phyloP scores from a whole-genome alignment of 495 filamentous ascomycete species.

The Penicillium canescens region DNA sequence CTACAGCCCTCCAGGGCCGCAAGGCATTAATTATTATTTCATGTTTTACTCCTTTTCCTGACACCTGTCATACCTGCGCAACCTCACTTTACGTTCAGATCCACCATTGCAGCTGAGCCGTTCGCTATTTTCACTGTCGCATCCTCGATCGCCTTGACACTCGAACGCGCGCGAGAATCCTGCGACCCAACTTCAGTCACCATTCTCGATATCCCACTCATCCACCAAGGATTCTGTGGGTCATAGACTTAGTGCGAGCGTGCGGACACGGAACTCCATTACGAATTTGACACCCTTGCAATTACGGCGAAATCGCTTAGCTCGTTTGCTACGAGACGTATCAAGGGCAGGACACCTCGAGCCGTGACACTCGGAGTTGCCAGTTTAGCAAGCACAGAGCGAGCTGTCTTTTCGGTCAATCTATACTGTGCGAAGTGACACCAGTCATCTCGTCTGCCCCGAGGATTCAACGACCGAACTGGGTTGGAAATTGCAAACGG shows the following conservation, averaged over 20 bases:
- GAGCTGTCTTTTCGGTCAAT: too few species aligned
- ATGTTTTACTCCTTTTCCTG: constrained; percentile 9
- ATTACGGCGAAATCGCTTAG: background rate
- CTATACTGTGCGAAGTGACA: background rate
- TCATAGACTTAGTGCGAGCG: background rate
- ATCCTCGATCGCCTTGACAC: constrained; percentile 5
- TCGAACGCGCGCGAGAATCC: constrained; percentile 8
- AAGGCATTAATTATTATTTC: constrained; percentile 22
- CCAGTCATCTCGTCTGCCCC: background rate
- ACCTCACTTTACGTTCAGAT: background rate
- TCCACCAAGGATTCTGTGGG: background rate
- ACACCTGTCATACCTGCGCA: background rate
- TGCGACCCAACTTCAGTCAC: background rate
- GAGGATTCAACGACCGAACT: background rate
- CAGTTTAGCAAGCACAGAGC: too few species aligned
- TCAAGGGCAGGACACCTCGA: constrained; percentile 8
- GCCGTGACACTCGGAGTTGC: background rate
- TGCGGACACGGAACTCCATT: background rate
- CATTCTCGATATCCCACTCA: background rate
- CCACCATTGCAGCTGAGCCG: background rate
- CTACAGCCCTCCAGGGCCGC: constrained; percentile 23
- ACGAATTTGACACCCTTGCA: background rate
- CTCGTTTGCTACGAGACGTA: background rate
- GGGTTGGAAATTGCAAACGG: background rate
- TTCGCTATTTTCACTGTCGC: constrained; percentile 10